These are phyloP conservation scores for Tylopilus rubrobrunneus DNA, from an alignment of 768 basidiomycete genomes.

Conservation along the genomic window DNA sequence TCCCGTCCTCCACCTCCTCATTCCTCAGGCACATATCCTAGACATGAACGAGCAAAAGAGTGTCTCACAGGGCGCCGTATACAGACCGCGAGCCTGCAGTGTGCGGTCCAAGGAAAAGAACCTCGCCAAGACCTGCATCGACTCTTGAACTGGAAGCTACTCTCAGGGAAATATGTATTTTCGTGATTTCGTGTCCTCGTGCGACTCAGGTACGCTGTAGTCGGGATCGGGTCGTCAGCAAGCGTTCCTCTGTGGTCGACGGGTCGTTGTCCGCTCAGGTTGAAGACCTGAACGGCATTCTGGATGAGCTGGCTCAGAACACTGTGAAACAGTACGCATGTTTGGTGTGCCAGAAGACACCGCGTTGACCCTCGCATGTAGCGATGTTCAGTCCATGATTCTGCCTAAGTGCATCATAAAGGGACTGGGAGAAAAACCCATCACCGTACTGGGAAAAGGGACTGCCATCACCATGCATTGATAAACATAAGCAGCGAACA, in stretches of 20 bases:
- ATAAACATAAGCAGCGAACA: too few species aligned
- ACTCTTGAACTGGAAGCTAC: slow-evolving; percentile 87
- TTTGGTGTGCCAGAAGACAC: background rate
- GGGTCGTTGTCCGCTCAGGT: slow-evolving; percentile 72
- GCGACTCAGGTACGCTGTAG: slow-evolving; percentile 33
- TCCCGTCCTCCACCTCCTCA: slow-evolving; percentile 81
- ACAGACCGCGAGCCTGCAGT: slow-evolving; percentile 85
- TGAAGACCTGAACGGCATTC: slow-evolving; percentile 76
- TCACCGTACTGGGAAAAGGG: too few species aligned
- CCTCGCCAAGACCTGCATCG: slow-evolving; percentile 90
- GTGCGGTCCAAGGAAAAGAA: slow-evolving; percentile 93
- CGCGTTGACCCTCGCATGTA: slow-evolving; percentile 31
- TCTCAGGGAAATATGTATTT: slow-evolving; percentile 58
- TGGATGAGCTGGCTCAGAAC: slow-evolving; percentile 72
- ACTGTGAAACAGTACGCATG: slow-evolving; percentile 68
- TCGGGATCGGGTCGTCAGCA: slow-evolving; percentile 78
- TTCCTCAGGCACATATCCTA: slow-evolving; percentile 70
- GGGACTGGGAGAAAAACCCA: too few species aligned
- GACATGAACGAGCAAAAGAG: background rate
- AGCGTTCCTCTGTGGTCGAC: slow-evolving; percentile 75
- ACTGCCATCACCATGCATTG: too few species aligned
- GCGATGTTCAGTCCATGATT: slow-evolving; percentile 71
- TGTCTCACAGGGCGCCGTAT: slow-evolving; percentile 1
- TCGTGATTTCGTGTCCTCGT: background rate
- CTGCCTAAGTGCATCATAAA: slow-evolving; percentile 27